Conservation (phyloP, 495 filamentous ascomycete species). For the Aspergillus avenaceus region DNA sequence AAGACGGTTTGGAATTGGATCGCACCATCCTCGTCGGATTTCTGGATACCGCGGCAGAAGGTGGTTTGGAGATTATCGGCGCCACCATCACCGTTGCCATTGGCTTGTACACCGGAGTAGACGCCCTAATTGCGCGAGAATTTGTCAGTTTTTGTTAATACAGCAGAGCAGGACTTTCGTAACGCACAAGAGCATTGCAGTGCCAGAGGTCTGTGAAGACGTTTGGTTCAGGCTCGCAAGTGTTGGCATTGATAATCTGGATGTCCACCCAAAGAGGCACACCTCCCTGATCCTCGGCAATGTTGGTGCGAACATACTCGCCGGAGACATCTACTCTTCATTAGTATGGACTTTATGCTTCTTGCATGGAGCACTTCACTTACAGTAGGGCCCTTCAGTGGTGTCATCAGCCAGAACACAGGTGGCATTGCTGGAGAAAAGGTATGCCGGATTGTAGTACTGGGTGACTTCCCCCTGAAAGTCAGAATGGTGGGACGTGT, state of each 20-base stretch:
- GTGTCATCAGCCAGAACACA: constrained; percentile 51
- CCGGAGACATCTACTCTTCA: constrained; percentile 28
- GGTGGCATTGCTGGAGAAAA: constrained; percentile 47
- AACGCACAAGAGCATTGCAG: constrained; percentile 34
- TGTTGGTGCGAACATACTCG: constrained; percentile 50
- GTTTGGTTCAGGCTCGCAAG: constrained; percentile 48
- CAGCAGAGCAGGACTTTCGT: not conserved
- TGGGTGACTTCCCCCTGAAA: constrained; percentile 36
- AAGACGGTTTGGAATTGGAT: constrained; percentile 48
- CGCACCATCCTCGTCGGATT: constrained; percentile 46
- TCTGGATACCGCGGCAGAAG: constrained; percentile 49
- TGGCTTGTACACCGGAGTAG: constrained; percentile 53
- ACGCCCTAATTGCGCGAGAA: constrained; percentile 34
- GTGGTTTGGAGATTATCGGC: constrained; percentile 41
- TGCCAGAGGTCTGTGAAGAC: constrained; percentile 59
- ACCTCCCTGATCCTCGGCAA: constrained; percentile 51
- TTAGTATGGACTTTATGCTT: not conserved
- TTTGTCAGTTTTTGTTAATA: constrained; percentile 15
- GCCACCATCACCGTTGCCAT: constrained; percentile 43
- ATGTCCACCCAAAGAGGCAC: constrained; percentile 56
- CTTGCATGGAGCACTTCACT: not conserved
- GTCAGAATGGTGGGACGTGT: constrained; percentile 40
- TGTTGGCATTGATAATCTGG: constrained; percentile 54
- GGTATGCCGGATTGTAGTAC: constrained; percentile 40
- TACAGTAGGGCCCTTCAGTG: constrained; percentile 53